phyloP scores from a whole-genome alignment of 2,329 filamentous ascomycete species.

The Aphanoascus verrucosus region DNA sequence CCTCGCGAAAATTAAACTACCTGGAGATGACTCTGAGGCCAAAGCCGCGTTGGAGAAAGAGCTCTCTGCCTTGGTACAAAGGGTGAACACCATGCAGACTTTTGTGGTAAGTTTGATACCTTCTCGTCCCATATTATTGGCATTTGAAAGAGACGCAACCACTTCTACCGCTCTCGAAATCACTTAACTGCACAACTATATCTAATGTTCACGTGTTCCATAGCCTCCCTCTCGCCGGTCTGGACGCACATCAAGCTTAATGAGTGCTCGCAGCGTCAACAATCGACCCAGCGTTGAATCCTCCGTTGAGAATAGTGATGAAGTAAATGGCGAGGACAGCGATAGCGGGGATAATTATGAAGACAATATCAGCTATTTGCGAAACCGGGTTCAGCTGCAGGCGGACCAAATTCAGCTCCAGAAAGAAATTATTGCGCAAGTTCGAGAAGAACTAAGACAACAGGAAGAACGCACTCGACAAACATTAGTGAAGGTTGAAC shows the following conservation, averaged over 20 bases:
- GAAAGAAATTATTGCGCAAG: conserved; percentile 71
- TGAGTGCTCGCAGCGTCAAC: conserved; percentile 23
- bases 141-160: neutral
- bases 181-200: neutral
- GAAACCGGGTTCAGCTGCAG: conserved; percentile 86
- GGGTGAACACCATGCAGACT: conserved; percentile 74
- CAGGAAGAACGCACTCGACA: conserved; percentile 77
- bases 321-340: conserved; percentile 33
- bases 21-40: conserved; percentile 62
- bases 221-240: conserved; percentile 31
- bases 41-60: conserved; percentile 76
- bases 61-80: conserved; percentile 62
- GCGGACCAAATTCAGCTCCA: conserved; percentile 84
- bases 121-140: neutral
- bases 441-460: conserved; percentile 74
- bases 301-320: conserved; percentile 24
- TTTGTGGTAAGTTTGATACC: conserved; percentile 48
- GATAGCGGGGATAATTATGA: conserved; percentile 47
- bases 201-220: conserved; percentile 13
- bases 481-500: conserved; percentile 71
- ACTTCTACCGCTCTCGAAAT: neutral
- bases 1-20: conserved; percentile 53
- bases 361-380: conserved; percentile 72
- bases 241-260: conserved; percentile 29
- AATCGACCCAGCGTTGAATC: conserved; percentile 22